Percentiles rank a stretch among this genome's conserved stretches.
Evolutionary conservation across 257 asterid species (phyloP).

Genomic region (Haberlea rhodopensis): DNA sequence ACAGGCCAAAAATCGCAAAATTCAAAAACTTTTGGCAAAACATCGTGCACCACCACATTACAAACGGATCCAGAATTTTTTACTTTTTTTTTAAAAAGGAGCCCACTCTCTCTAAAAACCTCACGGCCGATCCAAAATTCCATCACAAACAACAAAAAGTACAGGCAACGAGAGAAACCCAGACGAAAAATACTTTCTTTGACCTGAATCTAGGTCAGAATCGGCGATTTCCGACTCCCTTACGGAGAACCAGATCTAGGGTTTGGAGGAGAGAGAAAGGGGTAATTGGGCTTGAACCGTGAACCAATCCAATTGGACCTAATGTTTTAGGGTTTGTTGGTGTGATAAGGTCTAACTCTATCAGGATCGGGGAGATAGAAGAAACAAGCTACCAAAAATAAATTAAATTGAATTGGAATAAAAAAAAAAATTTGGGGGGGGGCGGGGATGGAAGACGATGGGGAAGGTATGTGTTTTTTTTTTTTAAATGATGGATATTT

Average conservation of each 20-base stretch:
- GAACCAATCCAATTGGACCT: conserved; percentile 62
- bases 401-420: no score
- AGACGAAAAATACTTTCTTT: conserved; percentile 18
- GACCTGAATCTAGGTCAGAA: conserved; percentile 32
- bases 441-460: no score
- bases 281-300: conserved; percentile 70
- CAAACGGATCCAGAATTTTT: neutral
- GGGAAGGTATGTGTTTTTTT: no score
- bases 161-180: conserved; percentile 9
- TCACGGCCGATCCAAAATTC: neutral
- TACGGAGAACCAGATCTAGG: conserved; percentile 49
- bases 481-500: no score
- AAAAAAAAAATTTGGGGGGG: no score
- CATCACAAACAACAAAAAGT: conserved; percentile 21
- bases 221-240: conserved; percentile 33
- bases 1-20: no score
- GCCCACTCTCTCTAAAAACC: conserved; percentile 17
- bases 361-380: conserved; percentile 35
- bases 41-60: no score
- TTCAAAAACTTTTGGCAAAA: no score
- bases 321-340: conserved; percentile 30
- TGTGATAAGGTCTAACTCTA: conserved; percentile 43
- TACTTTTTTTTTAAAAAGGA: no score
- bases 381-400: conserved; percentile 25
- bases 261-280: conserved; percentile 41